A percentile compares a stretch with the other conserved stretches of the same genome.
Conservation (phyloP, 2,329 filamentous ascomycete species). For the Emmonsiellopsis sp. region DNA sequence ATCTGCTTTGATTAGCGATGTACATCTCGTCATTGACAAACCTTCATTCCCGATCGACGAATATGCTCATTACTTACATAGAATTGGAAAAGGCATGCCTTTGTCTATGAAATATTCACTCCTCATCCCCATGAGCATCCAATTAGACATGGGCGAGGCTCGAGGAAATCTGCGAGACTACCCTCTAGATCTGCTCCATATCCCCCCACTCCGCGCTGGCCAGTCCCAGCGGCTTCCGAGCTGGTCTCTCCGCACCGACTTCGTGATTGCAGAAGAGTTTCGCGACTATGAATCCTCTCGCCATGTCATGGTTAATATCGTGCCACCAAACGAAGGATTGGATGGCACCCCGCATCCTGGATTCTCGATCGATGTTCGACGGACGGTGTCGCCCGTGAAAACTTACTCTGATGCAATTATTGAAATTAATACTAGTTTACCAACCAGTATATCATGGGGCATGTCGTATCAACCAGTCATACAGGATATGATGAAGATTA, state of each 20-base stretch:
- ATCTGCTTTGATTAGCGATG: conserved; percentile 69
- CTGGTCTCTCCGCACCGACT: conserved; percentile 77
- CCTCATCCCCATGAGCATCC: conserved; percentile 79
- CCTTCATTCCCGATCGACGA: conserved; percentile 80
- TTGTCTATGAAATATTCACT: conserved; percentile 82
- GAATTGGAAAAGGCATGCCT: conserved; percentile 94
- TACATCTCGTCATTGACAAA: conserved; percentile 81
- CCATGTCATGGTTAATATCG: conserved; percentile 71
- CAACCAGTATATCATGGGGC: conserved; percentile 93
- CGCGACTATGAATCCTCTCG: conserved; percentile 71
- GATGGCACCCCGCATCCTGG: conserved; percentile 51
- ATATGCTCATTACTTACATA: conserved; percentile 73
- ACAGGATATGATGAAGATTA: conserved; percentile 99
- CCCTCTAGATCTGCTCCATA: conserved; percentile 81
- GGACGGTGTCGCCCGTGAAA: conserved; percentile 91
- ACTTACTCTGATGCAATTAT: conserved; percentile 88
- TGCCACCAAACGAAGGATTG: conserved; percentile 57
- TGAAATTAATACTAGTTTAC: conserved; percentile 85
- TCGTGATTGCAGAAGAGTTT: conserved; percentile 92
- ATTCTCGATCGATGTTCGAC: conserved; percentile 76
- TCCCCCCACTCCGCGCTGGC: conserved; percentile 69
- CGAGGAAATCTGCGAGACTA: conserved; percentile 85
- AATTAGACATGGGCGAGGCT: conserved; percentile 83
- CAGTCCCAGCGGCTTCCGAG: conserved; percentile 75
- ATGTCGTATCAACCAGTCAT: conserved; percentile 96